Evolutionary conservation across 371 early-diverging fungal genomes (phyloP), one percentile per base, ranked within the genome.

Genomic region (Rhizopus arrhizus): DNA sequence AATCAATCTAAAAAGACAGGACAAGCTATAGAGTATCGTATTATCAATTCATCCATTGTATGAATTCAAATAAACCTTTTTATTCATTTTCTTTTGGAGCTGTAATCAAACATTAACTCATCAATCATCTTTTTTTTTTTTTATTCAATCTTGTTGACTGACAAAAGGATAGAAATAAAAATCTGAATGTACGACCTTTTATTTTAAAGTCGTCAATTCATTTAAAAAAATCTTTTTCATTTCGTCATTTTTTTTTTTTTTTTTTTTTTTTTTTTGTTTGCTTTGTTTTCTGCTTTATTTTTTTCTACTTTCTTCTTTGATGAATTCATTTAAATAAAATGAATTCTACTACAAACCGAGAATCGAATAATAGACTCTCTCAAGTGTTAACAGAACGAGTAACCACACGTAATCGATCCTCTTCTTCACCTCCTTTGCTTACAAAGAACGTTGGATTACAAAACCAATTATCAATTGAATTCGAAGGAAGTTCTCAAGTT

Each of bases 401-500:
- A 13, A 56, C 45, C 15, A 56, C 33, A 12, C 60, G 61, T 16
- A 40, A 52, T 40, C 32, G 60, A 31, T 59, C 65, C 1, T 5
- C 42, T 13, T 67, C 68, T 4, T 45, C 56, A 5, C 59, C 68
- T 6, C 16, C 51, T 5, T 43, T 57, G 5, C 59, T 61, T 29
- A 56, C 60, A 7, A 53, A 57, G 7, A 10, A 40, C 47, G 57
- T 47, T 29, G 3, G 34, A 22, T 38, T 34, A 28, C 29, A 45
- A 3, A 64, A 53, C 28, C 63, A 56, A 3, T 15, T 74, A 28
- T 15, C 56, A 0, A 62, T 74, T 40, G 57, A 66, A 28, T 70
- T 74, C 34, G 75, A 74, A 33, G 69, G 69, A 0, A 71, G 66
- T 10, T 9, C 57, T 22, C 66, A 68, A 34, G 47, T 71, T 10